Base-by-base conservation (phyloP, 345 rosid species). In the Corchorus olitorius region DNA sequence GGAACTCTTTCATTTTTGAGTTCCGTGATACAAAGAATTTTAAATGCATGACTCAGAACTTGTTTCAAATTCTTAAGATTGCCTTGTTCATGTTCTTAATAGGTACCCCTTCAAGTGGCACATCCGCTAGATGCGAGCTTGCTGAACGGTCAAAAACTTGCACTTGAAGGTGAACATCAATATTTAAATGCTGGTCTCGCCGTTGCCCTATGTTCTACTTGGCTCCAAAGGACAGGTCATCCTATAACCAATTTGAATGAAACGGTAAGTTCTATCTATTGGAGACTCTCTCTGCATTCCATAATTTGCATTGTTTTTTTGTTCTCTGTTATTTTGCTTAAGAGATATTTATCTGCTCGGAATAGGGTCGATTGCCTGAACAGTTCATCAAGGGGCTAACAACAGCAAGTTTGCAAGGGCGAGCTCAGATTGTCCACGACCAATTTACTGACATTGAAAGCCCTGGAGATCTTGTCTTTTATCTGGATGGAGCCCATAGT, bases 401-500 rank as follows among this genome's bases (percentile, higher is more conserved):
- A 62, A 86, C 87, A 73, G 90, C 97, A 80, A 86, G 88, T 73
- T 83, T 96, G 81, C 98, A 90, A 89, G 99, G 99, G 74, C 93
- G 99, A 53, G 99, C 99, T 53, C 97, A 96, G 78, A 84, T 89
- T 56, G 94, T 92, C 73, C 88, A 89, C 34, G 97, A 93, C 84
- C 84, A 74, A 58, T 83, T 66, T 81, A 59, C 83, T 22, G 82
- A 87, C 65, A 49, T 71, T 76, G 88, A 80, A 77, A 86, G 68
- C 14, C 46, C 85, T 59, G 95, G 89, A 79, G 90, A 91, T 84
- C 78, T 95, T 66, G 78, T 89, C 16, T 95, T 92, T 84, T 95
- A 92, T 84, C 82, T 95, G 80, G 99, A 95, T 83, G 99, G 99
- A 84, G 99, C 99, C 75, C 98, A 95, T 77, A 92, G 96, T 86